A percentile compares a stretch with the other conserved stretches of the same genome.
These are phyloP conservation scores for Limnomonas spitsbergensis DNA, from an alignment of 139 green algal genomes.

Conservation along the genomic window DNA sequence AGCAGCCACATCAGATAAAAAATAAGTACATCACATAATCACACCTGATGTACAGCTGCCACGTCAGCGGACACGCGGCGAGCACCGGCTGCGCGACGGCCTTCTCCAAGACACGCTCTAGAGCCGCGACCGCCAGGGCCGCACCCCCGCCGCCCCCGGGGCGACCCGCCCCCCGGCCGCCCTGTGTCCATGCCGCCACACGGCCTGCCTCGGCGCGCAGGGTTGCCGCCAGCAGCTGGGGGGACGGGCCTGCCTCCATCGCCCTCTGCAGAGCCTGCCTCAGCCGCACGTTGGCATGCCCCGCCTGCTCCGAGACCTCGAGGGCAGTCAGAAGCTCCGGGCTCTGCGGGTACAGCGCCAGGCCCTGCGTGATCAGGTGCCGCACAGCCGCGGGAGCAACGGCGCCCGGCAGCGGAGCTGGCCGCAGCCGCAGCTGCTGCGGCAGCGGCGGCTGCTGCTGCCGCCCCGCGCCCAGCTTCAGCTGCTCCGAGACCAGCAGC, in stretches of 20 bases:
- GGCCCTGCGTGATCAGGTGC: background rate
- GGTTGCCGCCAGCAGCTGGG: background rate
- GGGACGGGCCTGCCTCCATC: slow-evolving; percentile 2
- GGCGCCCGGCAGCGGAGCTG: background rate
- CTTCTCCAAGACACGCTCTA: background rate
- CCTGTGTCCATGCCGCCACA: background rate
- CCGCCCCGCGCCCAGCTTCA: background rate
- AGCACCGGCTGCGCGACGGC: background rate
- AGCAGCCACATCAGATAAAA: too few relatives aligned
- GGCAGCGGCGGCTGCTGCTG: too few relatives aligned
- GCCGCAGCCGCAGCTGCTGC: background rate
- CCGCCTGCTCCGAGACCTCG: background rate
- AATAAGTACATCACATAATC: too few relatives aligned
- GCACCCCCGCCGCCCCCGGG: background rate
- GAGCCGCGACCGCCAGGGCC: background rate
- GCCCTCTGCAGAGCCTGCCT: background rate
- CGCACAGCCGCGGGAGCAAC: background rate
- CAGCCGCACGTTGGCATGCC: slow-evolving; percentile 18
- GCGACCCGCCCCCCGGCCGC: too few relatives aligned
- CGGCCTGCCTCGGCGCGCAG: slow-evolving; percentile 3
- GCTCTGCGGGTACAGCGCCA: slow-evolving; percentile 18
- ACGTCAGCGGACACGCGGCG: background rate
- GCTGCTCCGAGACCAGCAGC: slow-evolving; percentile 9
- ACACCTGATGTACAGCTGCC: slow-evolving; percentile 24
- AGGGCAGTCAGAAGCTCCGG: slow-evolving; percentile 15